Base-by-base conservation (phyloP, 2,329 filamentous ascomycete genomes). In the Fusarium albidum region DNA sequence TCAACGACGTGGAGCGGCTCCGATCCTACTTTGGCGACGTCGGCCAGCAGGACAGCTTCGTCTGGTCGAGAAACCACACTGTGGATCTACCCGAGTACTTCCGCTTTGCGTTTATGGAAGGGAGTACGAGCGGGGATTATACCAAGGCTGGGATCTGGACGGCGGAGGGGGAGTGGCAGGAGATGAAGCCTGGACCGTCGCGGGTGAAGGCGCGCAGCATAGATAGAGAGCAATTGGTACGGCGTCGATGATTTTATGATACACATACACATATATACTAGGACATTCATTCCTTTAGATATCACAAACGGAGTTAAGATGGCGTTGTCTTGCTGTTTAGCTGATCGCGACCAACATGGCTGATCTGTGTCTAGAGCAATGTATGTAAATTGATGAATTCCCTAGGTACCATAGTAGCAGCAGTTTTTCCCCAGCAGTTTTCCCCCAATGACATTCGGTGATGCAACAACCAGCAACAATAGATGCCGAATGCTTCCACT, bases 1-100 rank as follows among this genome's bases (percentile, higher is more conserved):
- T 96, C 59, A 95, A 96, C 67, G 91, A 96, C 63, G 91, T 96
- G 1, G 91, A 96, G 73, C 79, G 90, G 15, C 92, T 88, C 70
- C 78, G 88, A n/a, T 83, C 83, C 6, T 94, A 88, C 71, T 88
- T 89, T 56, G 82, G 81, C 38, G 82, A 86, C 41, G 77, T 79
- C 32, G 73, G 75, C 25, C 65, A 68, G 29, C 52, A 69, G 43
- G 67, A 75, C 15, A 68, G 72, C 12, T 89, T 89, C 59, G 80
- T 81, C 0, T 91, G 88, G 87, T 74, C 73, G 1, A 78, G 85
- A 54, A 77, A 82, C 29, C 71, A 66, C 17, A 73, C 62, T 7
- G 53, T 77, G 11, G 70, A 71, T 4, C 54, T 80, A 44, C 83
- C 86, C 32, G 88, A 92, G 71, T 94, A 92, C 66, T 93, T 94